These are phyloP conservation scores for Alternaria burnsii DNA, from an alignment of 2,329 filamentous ascomycete genomes.

Conservation along the genomic window DNA sequence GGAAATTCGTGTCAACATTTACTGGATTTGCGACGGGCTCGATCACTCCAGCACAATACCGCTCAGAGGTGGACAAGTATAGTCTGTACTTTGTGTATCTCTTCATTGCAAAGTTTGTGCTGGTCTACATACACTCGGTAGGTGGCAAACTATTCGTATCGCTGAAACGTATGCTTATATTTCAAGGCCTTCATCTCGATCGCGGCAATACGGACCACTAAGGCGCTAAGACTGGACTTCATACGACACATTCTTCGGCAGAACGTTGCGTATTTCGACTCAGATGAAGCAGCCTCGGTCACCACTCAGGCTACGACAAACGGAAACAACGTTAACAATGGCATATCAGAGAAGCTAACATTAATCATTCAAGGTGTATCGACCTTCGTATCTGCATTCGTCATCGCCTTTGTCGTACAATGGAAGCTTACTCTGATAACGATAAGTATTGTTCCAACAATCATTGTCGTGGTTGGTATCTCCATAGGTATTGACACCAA, in stretches of 20 bases:
- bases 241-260: conserved; percentile 67
- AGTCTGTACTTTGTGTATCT: conserved; percentile 73
- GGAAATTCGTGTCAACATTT: conserved; percentile 58
- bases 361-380: conserved; percentile 54
- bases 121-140: conserved; percentile 62
- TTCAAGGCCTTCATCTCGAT: conserved; percentile 55
- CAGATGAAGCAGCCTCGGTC: conserved; percentile 89
- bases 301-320: conserved; percentile 94
- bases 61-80: conserved; percentile 49
- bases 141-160: not conserved
- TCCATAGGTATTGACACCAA: conserved; percentile 49
- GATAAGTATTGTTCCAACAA: conserved; percentile 58
- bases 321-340: conserved; percentile 91
- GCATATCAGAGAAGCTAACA: conserved; percentile 65
- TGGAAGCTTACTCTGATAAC: conserved; percentile 91
- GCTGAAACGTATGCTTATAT: conserved; percentile 13
- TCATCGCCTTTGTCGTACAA: conserved; percentile 89
- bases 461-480: conserved; percentile 42
- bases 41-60: conserved; percentile 47
- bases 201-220: conserved; percentile 61
- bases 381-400: conserved; percentile 79
- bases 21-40: conserved; percentile 53
- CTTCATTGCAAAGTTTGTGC: conserved; percentile 70
- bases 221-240: conserved; percentile 66
- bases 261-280: conserved; percentile 66